A percentile compares a stretch with the other conserved stretches of the same genome.
phyloP scores from a whole-genome alignment of 495 filamentous ascomycete species.

The Aspergillus olivimuriae region DNA sequence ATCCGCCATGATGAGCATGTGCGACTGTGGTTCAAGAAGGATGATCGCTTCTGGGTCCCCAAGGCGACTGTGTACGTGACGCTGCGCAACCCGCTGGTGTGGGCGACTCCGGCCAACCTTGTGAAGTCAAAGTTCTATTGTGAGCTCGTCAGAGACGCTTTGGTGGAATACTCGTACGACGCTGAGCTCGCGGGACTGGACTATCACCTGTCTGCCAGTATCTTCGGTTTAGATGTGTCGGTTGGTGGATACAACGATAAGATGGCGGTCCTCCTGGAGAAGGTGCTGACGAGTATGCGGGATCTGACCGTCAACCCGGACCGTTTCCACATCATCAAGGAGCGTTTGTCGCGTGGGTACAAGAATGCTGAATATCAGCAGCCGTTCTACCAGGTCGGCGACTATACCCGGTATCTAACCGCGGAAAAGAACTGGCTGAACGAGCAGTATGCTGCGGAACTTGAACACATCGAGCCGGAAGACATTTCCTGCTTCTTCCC shows the following conservation, averaged over 20 bases:
- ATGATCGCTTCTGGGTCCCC: constrained; percentile 97
- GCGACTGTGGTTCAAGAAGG: constrained; percentile 97
- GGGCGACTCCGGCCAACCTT: constrained; percentile 66
- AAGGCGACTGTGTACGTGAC: constrained; percentile 81
- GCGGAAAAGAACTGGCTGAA: constrained; percentile 71
- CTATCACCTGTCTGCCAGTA: constrained; percentile 67
- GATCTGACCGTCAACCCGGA: constrained; percentile 76
- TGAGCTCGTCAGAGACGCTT: constrained; percentile 79
- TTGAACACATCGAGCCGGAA: constrained; percentile 64
- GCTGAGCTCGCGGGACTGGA: constrained; percentile 88
- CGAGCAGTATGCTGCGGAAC: constrained; percentile 72
- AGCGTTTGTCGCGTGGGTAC: constrained; percentile 66
- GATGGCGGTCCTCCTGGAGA: constrained; percentile 82
- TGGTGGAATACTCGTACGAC: constrained; percentile 95
- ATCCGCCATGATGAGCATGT: constrained; percentile 79
- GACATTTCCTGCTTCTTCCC: constrained; percentile 74
- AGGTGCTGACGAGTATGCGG: constrained; percentile 80
- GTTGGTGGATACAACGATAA: constrained; percentile 95
- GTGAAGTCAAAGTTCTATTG: constrained; percentile 79
- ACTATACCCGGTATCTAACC: constrained; percentile 73
- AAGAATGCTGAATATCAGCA: constrained; percentile 82
- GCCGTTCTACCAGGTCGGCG: constrained; percentile 86
- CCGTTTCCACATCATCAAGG: constrained; percentile 87
- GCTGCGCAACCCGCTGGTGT: constrained; percentile 70
- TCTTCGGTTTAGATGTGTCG: constrained; percentile 68